Percentiles rank a stretch among this genome's conserved stretches.
Conservation (phyloP, 2,329 filamentous ascomycete species). For the Cladosporium oxysporum region DNA sequence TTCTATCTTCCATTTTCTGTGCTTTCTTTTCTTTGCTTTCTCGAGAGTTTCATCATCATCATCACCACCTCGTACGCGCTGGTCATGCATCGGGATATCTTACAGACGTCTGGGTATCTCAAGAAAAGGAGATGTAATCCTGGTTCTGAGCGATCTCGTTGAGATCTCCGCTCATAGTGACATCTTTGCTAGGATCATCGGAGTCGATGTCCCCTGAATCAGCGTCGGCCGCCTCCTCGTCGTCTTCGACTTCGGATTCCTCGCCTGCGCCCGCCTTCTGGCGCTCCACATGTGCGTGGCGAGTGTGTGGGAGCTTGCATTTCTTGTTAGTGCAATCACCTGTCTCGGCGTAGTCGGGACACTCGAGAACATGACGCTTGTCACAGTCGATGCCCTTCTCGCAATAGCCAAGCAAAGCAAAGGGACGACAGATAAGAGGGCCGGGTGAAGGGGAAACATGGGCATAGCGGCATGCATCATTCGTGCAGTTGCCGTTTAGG, state of each 20-base stretch:
- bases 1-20: neutral
- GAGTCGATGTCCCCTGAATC: conserved; percentile 8
- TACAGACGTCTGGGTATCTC: conserved; percentile 11
- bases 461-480: conserved; percentile 80
- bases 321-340: conserved; percentile 73
- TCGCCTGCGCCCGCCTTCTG: conserved; percentile 60
- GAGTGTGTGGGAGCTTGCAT: conserved; percentile 84
- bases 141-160: conserved; percentile 55
- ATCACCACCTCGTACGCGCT: neutral
- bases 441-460: conserved; percentile 77
- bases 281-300: conserved; percentile 85
- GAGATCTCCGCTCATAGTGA: conserved; percentile 37
- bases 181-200: conserved; percentile 42
- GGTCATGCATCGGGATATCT: neutral
- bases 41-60: neutral
- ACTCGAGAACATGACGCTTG: conserved; percentile 82
- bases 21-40: neutral
- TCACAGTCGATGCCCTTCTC: conserved; percentile 75
- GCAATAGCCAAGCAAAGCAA: conserved; percentile 87
- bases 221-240: conserved; percentile 44
- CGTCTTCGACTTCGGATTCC: conserved; percentile 28
- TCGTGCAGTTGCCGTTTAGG: conserved; percentile 85
- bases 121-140: conserved; percentile 53
- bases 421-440: conserved; percentile 78
- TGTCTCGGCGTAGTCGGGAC: conserved; percentile 91